These are phyloP conservation scores for Podospora didyma DNA, from an alignment of 495 filamentous ascomycete genomes.

Conservation along the genomic window DNA sequence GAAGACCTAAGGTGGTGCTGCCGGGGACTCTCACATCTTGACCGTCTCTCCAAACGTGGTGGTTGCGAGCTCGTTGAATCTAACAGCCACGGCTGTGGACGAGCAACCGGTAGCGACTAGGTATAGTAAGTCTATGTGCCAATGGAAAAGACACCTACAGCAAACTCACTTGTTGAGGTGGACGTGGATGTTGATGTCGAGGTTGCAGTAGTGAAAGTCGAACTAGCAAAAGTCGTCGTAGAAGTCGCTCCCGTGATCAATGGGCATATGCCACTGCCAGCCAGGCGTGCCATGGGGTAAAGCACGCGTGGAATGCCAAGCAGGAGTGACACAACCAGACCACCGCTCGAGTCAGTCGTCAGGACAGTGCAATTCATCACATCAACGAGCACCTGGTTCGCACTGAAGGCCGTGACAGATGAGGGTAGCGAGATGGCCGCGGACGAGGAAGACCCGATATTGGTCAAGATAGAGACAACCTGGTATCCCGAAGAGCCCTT, in stretches of 20 bases:
- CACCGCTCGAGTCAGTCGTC: constrained; percentile 41
- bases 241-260: constrained; percentile 6
- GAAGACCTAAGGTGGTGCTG: not conserved
- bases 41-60: constrained; percentile 56
- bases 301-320: constrained; percentile 50
- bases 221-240: not conserved
- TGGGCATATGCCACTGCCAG: constrained; percentile 38
- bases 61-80: constrained; percentile 52
- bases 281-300: constrained; percentile 34
- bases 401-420: constrained; percentile 36
- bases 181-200: not conserved
- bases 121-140: no score
- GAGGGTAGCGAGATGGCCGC: constrained; percentile 46
- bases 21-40: constrained; percentile 47
- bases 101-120: constrained; percentile 25
- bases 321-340: constrained; percentile 42
- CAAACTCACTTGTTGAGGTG: constrained; percentile 5
- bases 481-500: constrained; percentile 56
- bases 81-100: constrained; percentile 47
- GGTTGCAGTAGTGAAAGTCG: no score
- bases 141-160: no score
- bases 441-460: constrained; percentile 46
- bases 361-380: constrained; percentile 45
- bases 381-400: constrained; percentile 40
- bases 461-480: constrained; percentile 59